Conservation (phyloP, 169 alveolate genomes). For the Cystoisospora suis region DNA sequence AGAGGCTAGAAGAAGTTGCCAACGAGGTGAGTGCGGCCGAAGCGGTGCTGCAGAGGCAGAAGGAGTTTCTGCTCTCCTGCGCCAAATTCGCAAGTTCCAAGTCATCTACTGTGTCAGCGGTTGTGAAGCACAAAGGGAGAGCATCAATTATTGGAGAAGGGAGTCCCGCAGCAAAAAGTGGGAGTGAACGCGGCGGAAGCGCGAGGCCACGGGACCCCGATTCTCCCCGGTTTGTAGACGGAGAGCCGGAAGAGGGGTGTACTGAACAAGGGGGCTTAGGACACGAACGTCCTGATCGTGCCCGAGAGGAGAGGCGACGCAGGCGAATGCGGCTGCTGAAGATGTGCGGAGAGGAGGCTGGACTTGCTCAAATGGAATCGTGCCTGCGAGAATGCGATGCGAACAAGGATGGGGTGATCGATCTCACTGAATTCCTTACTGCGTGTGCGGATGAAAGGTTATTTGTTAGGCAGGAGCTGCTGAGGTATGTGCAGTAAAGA, state of each 20-base stretch:
- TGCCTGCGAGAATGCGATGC: background rate
- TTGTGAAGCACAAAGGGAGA: background rate
- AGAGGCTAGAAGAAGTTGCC: background rate
- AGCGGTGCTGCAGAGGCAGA: background rate
- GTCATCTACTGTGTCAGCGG: background rate
- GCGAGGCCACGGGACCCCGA: background rate
- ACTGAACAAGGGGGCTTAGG: background rate
- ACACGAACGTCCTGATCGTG: background rate
- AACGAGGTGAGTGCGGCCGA: background rate
- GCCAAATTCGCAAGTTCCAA: background rate
- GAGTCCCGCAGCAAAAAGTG: background rate
- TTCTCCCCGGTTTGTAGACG: background rate
- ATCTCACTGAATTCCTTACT: conserved; percentile 2
- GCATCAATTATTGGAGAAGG: background rate
- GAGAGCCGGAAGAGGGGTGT: background rate
- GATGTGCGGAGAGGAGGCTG: background rate
- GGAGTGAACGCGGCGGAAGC: background rate
- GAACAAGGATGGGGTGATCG: conserved; percentile 2
- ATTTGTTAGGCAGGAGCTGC: conserved; percentile 9
- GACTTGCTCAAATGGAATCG: background rate
- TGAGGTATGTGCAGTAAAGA: background rate
- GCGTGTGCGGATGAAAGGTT: conserved; percentile 22
- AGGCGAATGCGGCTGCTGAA: background rate
- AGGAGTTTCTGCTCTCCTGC: background rate
- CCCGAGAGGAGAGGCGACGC: background rate